These are phyloP conservation scores for Aspergillus japonicus DNA, from an alignment of 2,329 filamentous ascomycete genomes.

Conservation along the genomic window DNA sequence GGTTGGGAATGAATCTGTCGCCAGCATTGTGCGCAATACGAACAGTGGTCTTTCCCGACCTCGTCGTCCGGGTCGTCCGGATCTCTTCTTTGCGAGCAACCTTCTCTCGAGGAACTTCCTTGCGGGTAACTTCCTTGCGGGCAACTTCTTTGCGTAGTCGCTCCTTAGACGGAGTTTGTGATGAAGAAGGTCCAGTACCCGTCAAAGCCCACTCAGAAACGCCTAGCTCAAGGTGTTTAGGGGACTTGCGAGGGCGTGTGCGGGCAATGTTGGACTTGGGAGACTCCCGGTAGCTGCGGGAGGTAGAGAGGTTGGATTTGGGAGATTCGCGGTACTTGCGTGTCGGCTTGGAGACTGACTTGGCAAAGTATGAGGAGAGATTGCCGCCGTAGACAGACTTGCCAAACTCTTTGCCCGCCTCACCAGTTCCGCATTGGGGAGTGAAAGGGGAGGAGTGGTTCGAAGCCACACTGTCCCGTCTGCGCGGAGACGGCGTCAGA, in stretches of 20 bases:
- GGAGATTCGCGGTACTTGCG: conserved; percentile 75
- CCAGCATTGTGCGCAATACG: conserved; percentile 67
- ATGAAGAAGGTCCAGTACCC: conserved; percentile 65
- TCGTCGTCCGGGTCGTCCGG: conserved; percentile 45
- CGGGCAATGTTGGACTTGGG: conserved; percentile 46
- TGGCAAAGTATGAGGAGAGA: conserved; percentile 74
- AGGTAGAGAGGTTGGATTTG: conserved; percentile 83
- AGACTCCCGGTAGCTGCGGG: conserved; percentile 55
- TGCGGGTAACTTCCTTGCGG: neutral
- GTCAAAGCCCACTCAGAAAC: conserved; percentile 90
- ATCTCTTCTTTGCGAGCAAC: conserved; percentile 44
- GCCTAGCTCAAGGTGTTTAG: conserved; percentile 83
- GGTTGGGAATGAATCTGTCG: conserved; percentile 96
- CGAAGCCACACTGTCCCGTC: conserved; percentile 52
- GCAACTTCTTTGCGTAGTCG: conserved; percentile 43
- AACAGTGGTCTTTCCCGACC: conserved; percentile 69
- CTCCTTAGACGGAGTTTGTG: conserved; percentile 62
- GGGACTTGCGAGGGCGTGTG: conserved; percentile 53
- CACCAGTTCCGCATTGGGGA: conserved; percentile 61
- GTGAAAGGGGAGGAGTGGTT: conserved; percentile 73
- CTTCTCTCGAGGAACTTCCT: neutral
- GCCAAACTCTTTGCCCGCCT: conserved; percentile 54
- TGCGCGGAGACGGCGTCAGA: conserved; percentile 83
- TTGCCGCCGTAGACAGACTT: conserved; percentile 79
- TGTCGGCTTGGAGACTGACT: conserved; percentile 51